Base-by-base conservation (phyloP, 805 yeast genomes). In the Sugiyamaella mastotermitis region DNA sequence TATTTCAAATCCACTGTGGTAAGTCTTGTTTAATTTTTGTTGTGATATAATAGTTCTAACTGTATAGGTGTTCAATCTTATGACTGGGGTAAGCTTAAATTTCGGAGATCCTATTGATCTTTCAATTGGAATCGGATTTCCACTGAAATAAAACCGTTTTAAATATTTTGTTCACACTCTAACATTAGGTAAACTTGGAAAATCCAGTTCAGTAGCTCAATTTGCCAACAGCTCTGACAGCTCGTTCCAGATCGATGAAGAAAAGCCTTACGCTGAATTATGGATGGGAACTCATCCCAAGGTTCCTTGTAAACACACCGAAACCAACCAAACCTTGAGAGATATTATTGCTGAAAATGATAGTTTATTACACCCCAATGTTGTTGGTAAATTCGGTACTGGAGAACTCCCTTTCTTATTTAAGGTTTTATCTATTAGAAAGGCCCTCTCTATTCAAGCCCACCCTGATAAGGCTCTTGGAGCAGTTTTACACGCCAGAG, bases 281-380 rank as follows among this genome's bases (percentile, higher is more conserved):
- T 92, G 98, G 98, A 92, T 92, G 98, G 98, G 98, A 27, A 87
- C 97, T 18, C 98, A 92, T 59, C 90, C 94, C 37, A 83, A 83
- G 32, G 87, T 83, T 9, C 96, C 97, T 20, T 81, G 95, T 14
- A 63, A 62, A 33, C 72, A 74, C 34, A 70, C 72, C 18, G 72
- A 65, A 19, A 61, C 67, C 14, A 80, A 80, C 22, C 64, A 72
- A 49, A 69, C 76, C 15, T 70, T 92, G 58, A 70, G 87, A 44
- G 83, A 83, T 14, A 57, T 84, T 25, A 74, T 90, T 39, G 61
- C 67, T n/a, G 58, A 63, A 5, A 58, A 76, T 46, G 65, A 68
- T 32, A 57, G 65, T 31, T 68, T 70, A 41, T 69, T 92, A 45
- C 87, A 88, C 47, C 53, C 64, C 3, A 46, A 58, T 6, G 73